These are phyloP conservation scores for Dactylellina drechsleri DNA, from an alignment of 2,329 filamentous ascomycete genomes.

Conservation along the genomic window DNA sequence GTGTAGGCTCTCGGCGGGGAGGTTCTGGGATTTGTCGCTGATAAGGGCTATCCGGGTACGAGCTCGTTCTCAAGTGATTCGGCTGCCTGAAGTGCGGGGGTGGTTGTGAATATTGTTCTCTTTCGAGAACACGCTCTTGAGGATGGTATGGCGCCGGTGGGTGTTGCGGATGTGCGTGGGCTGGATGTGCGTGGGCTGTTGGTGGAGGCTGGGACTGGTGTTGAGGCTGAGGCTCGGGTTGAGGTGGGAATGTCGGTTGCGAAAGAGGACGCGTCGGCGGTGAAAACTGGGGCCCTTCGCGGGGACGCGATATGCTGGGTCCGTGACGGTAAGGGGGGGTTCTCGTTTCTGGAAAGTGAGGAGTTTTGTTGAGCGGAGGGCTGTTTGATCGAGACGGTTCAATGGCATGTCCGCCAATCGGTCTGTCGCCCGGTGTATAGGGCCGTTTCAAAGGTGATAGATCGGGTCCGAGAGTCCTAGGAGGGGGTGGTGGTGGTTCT, in stretches of 20 bases:
- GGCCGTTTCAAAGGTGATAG: slow-evolving; percentile 50
- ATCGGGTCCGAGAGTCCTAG: slow-evolving; percentile 40
- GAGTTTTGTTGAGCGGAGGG: slow-evolving; percentile 39
- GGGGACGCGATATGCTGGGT: slow-evolving; percentile 40
- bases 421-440: slow-evolving; percentile 46
- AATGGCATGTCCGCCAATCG: slow-evolving; percentile 47
- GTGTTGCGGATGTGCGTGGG: slow-evolving; percentile 20
- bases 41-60: slow-evolving; percentile 44
- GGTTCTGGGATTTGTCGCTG: slow-evolving; percentile 42
- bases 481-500: slow-evolving; percentile 11
- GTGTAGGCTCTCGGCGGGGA: slow-evolving; percentile 41
- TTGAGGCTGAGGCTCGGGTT: slow-evolving; percentile 22
- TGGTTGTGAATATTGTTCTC: slow-evolving; percentile 38
- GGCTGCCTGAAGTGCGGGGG: slow-evolving; percentile 40
- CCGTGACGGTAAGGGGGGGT: slow-evolving; percentile 43
- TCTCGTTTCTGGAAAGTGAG: slow-evolving; percentile 39
- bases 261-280: slow-evolving; percentile 47
- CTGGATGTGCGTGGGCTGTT: not conserved
- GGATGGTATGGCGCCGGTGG: slow-evolving; percentile 24
- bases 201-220: slow-evolving; percentile 10
- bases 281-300: slow-evolving; percentile 37
- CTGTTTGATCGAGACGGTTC: slow-evolving; percentile 49
- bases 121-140: slow-evolving; percentile 35
- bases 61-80: slow-evolving; percentile 43
- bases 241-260: slow-evolving; percentile 43